Base-by-base conservation (phyloP, 495 filamentous ascomycete species). In the Delitschia confertaspora region DNA sequence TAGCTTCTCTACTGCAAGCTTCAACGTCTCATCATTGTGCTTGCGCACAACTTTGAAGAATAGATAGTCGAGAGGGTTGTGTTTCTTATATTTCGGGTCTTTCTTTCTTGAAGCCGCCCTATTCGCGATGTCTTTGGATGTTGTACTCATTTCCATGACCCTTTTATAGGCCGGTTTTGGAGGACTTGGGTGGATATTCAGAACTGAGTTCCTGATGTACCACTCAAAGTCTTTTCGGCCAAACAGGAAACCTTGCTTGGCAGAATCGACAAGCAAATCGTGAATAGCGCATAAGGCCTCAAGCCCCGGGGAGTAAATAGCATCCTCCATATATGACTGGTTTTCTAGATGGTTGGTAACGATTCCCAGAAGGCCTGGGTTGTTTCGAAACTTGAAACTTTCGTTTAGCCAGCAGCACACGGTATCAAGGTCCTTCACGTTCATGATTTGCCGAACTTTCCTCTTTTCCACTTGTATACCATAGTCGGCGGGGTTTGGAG, bases 211-310 rank as follows among this genome's bases (percentile, higher is more conserved):
- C 45, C 67, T 66, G 11, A 67, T 67, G 23, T 79, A 69, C 19
- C 51, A 31, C 3, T 65, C 44, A 74, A 75, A 86, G 19, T 73
- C 69, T 0, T 67, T 57, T 8, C 75, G 66, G 14, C 66, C 71
- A 23, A 93, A 81, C n/a, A 66, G 63, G 36, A 78, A 72, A 7
- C 88, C 88, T 26, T 82, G 76, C 55, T 95, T 96, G 10, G 75
- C 70, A 10, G 79, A 75, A 54, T 96, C 89, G 4, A 94, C 85
- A 3, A 96, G 64, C 25, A 81, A 68, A 32, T 86, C 82, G 6
- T 93, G 75, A 0, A 95, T 69, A 18, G 70, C 72, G 32, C 79
- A 79, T 2, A 93, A 59, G 11, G 72, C 63, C 14, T 79, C 68
- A 0, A 82, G 78, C 1, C 57, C 49, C 0, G 61, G 41, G 22